A percentile compares a stretch with the other conserved stretches of the same genome.
Evolutionary conservation across 176 grass and related monocot genomes (phyloP).

Genomic region (Saccharum officinarum): DNA sequence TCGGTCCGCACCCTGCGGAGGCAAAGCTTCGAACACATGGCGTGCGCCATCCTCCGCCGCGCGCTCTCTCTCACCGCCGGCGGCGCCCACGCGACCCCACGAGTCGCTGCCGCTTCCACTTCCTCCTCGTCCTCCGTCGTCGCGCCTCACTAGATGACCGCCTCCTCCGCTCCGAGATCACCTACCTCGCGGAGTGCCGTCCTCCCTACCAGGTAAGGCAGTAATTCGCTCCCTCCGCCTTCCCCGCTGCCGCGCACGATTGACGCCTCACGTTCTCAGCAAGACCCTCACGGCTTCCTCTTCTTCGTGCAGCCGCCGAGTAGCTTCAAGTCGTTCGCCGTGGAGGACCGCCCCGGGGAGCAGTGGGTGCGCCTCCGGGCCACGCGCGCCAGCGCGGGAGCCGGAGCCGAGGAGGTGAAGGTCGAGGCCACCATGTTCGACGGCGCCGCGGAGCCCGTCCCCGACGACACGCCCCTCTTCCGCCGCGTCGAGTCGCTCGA

Average conservation of each 20-base stretch:
- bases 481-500: conserved; percentile 62
- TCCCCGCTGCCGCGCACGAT: not conserved
- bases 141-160: conserved; percentile 44
- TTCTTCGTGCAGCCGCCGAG: conserved; percentile 37
- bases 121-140: conserved; percentile 11
- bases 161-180: conserved; percentile 66
- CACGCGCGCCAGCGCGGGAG: not conserved
- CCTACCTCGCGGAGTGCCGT: conserved; percentile 54
- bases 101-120: not conserved
- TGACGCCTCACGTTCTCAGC: not conserved
- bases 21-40: conserved; percentile 42
- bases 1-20: not conserved
- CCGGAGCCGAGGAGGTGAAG: conserved; percentile 61
- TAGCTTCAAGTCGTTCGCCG: conserved; percentile 64
- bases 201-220: conserved; percentile 52
- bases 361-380: conserved; percentile 91
- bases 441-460: conserved; percentile 49
- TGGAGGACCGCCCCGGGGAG: conserved; percentile 77
- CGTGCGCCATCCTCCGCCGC: conserved; percentile 36
- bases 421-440: conserved; percentile 93
- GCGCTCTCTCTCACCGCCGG: conserved; percentile 21
- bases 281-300: not conserved
- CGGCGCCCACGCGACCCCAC: not conserved
- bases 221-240: too few species aligned
- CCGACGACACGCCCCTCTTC: conserved; percentile 48